Conservation (phyloP, 116 monocot species). For the Zostera marina region DNA sequence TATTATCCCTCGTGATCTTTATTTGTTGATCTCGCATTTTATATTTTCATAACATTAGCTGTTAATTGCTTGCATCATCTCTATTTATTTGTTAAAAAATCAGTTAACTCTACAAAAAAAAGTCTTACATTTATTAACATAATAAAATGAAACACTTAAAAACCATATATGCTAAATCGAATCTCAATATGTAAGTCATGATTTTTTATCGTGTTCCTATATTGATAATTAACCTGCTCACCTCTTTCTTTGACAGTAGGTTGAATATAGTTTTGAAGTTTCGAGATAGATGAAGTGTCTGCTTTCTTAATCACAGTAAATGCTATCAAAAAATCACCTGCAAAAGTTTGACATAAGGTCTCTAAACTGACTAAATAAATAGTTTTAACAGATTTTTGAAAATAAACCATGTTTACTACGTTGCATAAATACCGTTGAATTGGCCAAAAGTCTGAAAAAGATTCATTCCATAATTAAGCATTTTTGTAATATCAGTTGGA, state of each 20-base stretch:
- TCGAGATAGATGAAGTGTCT: constrained; percentile 14
- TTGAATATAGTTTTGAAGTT: constrained; percentile 48
- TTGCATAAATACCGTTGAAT: constrained; percentile 54
- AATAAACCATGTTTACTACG: neutral
- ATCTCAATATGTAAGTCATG: too few relatives aligned
- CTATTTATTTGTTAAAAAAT: too few relatives aligned
- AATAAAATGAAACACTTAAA: too few relatives aligned
- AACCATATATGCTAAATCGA: too few relatives aligned
- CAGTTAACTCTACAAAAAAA: too few relatives aligned
- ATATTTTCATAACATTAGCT: too few relatives aligned
- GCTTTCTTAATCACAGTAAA: constrained; percentile 33
- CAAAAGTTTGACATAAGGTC: neutral
- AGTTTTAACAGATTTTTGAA: neutral
- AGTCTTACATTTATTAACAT: too few relatives aligned
- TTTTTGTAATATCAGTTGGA: constrained; percentile 76
- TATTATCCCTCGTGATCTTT: too few relatives aligned
- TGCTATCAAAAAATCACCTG: constrained; percentile 66
- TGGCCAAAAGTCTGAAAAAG: constrained; percentile 72
- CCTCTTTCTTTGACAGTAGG: constrained; percentile 11
- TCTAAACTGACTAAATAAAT: too few relatives aligned
- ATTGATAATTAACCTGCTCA: neutral
- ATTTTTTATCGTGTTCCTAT: too few relatives aligned
- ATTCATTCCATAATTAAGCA: constrained; percentile 82
- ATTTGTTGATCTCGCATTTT: too few relatives aligned
- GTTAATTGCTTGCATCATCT: too few relatives aligned